phyloP scores from a whole-genome alignment of 1,284 basidiomycete genomes.

The Tausonia pullulans region DNA sequence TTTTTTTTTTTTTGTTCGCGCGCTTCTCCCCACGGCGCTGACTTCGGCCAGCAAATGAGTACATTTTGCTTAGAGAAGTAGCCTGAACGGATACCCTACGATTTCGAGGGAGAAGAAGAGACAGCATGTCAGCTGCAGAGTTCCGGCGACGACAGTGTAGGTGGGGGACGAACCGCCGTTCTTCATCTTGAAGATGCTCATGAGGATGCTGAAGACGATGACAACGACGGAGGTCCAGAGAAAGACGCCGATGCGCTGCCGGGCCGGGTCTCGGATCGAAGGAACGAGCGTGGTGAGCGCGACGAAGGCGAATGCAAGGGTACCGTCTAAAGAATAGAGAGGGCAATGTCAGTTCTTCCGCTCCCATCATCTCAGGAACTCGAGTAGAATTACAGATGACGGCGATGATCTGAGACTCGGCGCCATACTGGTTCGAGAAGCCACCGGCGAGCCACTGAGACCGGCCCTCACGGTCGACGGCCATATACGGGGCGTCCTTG shows the following conservation, averaged over 20 bases:
- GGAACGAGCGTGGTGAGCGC: constrained; percentile 76
- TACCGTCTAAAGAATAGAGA: constrained; percentile 50
- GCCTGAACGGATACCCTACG: neutral
- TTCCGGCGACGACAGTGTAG: neutral
- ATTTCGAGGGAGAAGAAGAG: neutral
- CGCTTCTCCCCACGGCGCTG: too few species aligned
- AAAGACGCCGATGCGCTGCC: constrained; percentile 77
- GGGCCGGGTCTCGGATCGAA: constrained; percentile 55
- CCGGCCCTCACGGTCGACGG: constrained; percentile 38
- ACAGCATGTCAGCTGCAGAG: neutral
- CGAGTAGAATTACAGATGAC: constrained; percentile 59
- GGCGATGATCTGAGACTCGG: constrained; percentile 81
- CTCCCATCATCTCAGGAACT: constrained; percentile 10
- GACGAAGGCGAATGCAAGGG: constrained; percentile 67
- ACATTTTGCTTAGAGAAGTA: neutral
- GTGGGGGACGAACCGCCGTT: constrained; percentile 44
- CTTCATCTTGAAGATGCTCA: constrained; percentile 85
- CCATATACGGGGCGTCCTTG: constrained; percentile 63
- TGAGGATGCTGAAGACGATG: constrained; percentile 73
- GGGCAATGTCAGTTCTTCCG: neutral
- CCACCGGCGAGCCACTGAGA: constrained; percentile 74
- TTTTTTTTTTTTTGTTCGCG: too few species aligned
- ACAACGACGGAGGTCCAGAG: constrained; percentile 76
- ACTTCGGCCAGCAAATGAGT: too few species aligned
- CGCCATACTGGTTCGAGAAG: constrained; percentile 80